phyloP scores from a whole-genome alignment of 495 filamentous ascomycete genomes.

The Geopyxis carbonaria region DNA sequence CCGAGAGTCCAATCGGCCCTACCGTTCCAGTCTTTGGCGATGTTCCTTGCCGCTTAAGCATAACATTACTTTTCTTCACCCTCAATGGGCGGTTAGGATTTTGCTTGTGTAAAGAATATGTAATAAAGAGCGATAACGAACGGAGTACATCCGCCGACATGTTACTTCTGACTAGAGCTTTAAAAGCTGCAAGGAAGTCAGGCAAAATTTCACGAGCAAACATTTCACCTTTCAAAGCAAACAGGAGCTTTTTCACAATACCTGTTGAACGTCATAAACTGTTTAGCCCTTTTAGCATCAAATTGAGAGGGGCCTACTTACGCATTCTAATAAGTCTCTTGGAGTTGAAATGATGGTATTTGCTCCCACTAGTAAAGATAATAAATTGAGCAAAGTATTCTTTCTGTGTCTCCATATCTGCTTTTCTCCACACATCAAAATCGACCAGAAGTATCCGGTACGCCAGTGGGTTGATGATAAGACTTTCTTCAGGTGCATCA shows the following conservation, averaged over 20 bases:
- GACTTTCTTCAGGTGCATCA: constrained; percentile 43
- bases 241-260: constrained; percentile 73
- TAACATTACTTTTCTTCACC: constrained; percentile 36
- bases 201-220: constrained; percentile 50
- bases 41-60: not conserved
- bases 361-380: constrained; percentile 65
- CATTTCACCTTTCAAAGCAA: constrained; percentile 73
- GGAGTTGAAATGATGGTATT: constrained; percentile 79
- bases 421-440: constrained; percentile 76
- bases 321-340: constrained; percentile 76
- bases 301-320: constrained; percentile 36
- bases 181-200: constrained; percentile 60
- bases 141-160: constrained; percentile 66
- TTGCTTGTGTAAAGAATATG: constrained; percentile 68
- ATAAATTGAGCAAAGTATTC: constrained; percentile 86
- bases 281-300: too few relatives aligned
- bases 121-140: constrained; percentile 81
- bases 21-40: constrained; percentile 1
- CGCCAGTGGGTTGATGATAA: constrained; percentile 88
- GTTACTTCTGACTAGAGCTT: constrained; percentile 57
- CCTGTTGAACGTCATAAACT: constrained; percentile 43
- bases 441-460: constrained; percentile 85
- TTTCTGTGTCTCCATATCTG: constrained; percentile 52
- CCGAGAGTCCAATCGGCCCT: not conserved
- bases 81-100: constrained; percentile 29